These are phyloP conservation scores for Mycena kentingensis DNA, from an alignment of 768 basidiomycete genomes.

Conservation along the genomic window DNA sequence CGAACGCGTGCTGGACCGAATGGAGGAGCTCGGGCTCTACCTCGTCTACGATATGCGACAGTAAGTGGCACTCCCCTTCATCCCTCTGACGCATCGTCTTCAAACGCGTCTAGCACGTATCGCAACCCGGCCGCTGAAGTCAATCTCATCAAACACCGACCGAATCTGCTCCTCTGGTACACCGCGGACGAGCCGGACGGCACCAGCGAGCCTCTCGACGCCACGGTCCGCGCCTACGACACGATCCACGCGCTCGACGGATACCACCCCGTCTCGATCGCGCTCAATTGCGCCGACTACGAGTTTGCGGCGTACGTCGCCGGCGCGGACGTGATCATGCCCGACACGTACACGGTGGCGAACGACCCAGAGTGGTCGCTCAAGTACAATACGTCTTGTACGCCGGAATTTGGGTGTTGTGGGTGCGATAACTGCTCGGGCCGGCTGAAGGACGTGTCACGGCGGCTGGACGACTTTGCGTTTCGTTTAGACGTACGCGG, in stretches of 20 bases:
- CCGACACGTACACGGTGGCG: conserved; percentile 41
- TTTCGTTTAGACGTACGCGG: conserved; percentile 45
- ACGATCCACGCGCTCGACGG: conserved; percentile 51
- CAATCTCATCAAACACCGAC: conserved; percentile 45
- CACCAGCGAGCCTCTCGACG: conserved; percentile 44
- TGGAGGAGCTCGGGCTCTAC: conserved; percentile 53
- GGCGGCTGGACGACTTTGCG: conserved; percentile 49
- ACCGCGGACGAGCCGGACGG: conserved; percentile 23
- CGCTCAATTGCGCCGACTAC: conserved; percentile 51
- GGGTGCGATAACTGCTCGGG: conserved; percentile 66
- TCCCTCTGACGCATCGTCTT: no score
- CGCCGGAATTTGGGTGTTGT: conserved; percentile 52
- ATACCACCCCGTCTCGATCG: conserved; percentile 60
- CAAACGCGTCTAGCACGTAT: conserved; percentile 57
- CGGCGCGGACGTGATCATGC: conserved; percentile 58
- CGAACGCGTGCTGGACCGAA: conserved; percentile 46
- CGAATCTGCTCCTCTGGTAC: conserved; percentile 36
- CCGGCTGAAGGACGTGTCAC: conserved; percentile 51
- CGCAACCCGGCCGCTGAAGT: conserved; percentile 51
- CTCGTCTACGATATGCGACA: conserved; percentile 67
- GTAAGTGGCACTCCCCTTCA: conserved; percentile 36
- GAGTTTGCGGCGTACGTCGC: conserved; percentile 50
- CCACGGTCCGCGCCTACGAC: conserved; percentile 44
- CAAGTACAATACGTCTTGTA: conserved; percentile 50
- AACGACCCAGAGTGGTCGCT: conserved; percentile 48